Conservation (phyloP, 257 asterid species). For the Solanum ossicruentum region DNA sequence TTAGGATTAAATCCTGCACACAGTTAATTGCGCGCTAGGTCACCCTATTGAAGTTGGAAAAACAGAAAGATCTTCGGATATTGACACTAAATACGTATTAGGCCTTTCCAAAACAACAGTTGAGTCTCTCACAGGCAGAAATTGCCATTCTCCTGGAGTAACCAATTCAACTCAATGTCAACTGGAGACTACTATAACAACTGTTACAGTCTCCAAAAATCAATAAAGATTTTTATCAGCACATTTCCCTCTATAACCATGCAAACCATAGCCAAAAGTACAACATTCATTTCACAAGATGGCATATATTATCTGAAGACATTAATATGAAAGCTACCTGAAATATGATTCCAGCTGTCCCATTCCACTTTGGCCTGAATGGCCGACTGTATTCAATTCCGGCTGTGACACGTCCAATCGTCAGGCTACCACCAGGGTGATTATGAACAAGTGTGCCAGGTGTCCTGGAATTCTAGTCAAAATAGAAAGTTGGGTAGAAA, state of each 20-base stretch:
- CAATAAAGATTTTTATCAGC: background rate
- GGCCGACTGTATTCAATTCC: conserved; percentile 93
- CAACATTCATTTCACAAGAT: background rate
- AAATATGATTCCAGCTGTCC: conserved; percentile 70
- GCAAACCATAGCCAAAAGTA: background rate
- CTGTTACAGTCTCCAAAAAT: background rate
- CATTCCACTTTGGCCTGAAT: conserved; percentile 91
- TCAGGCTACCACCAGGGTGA: conserved; percentile 59
- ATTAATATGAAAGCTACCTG: conserved; percentile 41
- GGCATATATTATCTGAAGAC: background rate
- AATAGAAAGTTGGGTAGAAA: background rate
- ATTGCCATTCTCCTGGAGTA: background rate
- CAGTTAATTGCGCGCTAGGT: background rate
- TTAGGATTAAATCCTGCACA: background rate
- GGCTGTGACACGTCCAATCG: conserved; percentile 79
- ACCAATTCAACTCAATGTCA: background rate
- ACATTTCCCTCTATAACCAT: background rate
- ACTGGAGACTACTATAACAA: background rate
- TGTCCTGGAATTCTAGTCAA: conserved; percentile 82
- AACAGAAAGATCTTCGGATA: background rate
- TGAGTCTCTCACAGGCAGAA: background rate
- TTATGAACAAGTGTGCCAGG: conserved; percentile 94
- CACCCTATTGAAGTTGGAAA: background rate
- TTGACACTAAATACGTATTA: background rate
- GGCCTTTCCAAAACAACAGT: background rate